Evolutionary conservation across 176 grass and related monocot genomes (phyloP).

Genomic region (Guadua angustifolia): DNA sequence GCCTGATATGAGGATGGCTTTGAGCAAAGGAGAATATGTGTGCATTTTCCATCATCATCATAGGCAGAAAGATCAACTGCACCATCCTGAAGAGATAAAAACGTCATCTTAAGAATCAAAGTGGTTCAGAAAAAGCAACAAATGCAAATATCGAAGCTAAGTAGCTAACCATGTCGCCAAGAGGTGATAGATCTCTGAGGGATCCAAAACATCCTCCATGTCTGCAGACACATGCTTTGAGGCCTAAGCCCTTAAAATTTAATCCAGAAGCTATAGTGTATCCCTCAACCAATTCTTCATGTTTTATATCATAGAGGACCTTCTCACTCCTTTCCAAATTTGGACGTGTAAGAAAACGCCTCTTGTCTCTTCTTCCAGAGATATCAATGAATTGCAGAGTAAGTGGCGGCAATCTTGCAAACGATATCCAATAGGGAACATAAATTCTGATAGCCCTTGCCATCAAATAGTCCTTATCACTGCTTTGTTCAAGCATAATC

Average conservation of each 20-base stretch:
- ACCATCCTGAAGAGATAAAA: slow-evolving; percentile 70
- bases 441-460: slow-evolving; percentile 83
- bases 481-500: slow-evolving; percentile 89
- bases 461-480: slow-evolving; percentile 76
- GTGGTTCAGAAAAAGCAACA: background rate
- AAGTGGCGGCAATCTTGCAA: slow-evolving; percentile 78
- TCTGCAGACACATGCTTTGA: slow-evolving; percentile 63
- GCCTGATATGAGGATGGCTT: slow-evolving; percentile 93
- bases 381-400: slow-evolving; percentile 62
- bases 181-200: slow-evolving; percentile 79
- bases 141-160: slow-evolving; percentile 46
- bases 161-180: slow-evolving; percentile 92
- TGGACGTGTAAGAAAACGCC: slow-evolving; percentile 36
- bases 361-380: slow-evolving; percentile 69
- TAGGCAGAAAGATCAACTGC: slow-evolving; percentile 78
- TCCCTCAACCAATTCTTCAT: slow-evolving; percentile 89
- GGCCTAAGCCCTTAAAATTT: slow-evolving; percentile 77
- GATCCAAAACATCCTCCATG: slow-evolving; percentile 66
- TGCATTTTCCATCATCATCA: slow-evolving; percentile 71
- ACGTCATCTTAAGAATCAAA: slow-evolving; percentile 29
- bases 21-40: slow-evolving; percentile 79
- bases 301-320: slow-evolving; percentile 69
- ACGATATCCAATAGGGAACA: slow-evolving; percentile 97
- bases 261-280: slow-evolving; percentile 88
- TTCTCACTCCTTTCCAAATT: slow-evolving; percentile 65